Evolutionary conservation across 345 rosid species (phyloP).

Genomic region (Rhizophora apiculata): DNA sequence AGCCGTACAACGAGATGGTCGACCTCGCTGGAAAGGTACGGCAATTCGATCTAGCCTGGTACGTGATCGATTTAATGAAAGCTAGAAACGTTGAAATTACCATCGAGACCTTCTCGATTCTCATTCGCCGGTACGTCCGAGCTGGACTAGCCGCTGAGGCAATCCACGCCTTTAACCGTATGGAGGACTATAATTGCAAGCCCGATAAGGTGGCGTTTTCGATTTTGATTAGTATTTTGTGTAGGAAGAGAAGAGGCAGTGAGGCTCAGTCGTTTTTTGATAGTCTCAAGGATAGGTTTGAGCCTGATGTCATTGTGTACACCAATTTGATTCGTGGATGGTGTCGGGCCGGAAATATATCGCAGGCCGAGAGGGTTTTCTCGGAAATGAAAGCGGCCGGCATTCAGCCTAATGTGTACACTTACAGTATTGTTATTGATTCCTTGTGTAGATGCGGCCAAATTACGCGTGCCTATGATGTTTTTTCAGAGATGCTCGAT

Average conservation of each 20-base stretch:
- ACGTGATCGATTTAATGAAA: slow-evolving; percentile 65
- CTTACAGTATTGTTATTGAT: slow-evolving; percentile 80
- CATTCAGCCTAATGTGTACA: slow-evolving; percentile 73
- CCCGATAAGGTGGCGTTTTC: slow-evolving; percentile 81
- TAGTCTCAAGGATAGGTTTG: slow-evolving; percentile 53
- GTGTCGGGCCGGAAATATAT: slow-evolving; percentile 69
- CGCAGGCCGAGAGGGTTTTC: slow-evolving; percentile 72
- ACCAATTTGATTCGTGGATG: slow-evolving; percentile 82
- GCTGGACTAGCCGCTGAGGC: slow-evolving; percentile 90
- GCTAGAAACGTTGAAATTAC: slow-evolving; percentile 51
- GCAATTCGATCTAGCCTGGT: slow-evolving; percentile 78
- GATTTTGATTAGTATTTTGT: slow-evolving; percentile 58
- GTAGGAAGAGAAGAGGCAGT: slow-evolving; percentile 62
- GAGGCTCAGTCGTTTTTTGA: slow-evolving; percentile 87
- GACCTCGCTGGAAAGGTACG: slow-evolving; percentile 76
- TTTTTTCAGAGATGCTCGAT: slow-evolving; percentile 85
- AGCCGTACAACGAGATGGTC: slow-evolving; percentile 80
- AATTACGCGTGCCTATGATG: slow-evolving; percentile 80
- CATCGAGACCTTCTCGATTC: slow-evolving; percentile 56
- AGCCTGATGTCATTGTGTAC: slow-evolving; percentile 70
- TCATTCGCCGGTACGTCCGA: slow-evolving; percentile 78
- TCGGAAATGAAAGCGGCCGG: slow-evolving; percentile 76
- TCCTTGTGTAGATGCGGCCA: slow-evolving; percentile 80
- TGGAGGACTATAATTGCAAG: slow-evolving; percentile 83
- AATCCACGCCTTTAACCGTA: slow-evolving; percentile 78